Percentiles rank a stretch among this genome's conserved stretches.
phyloP scores from a whole-genome alignment of 371 early-diverging fungal species.

The Apophysomyces variabilis region DNA sequence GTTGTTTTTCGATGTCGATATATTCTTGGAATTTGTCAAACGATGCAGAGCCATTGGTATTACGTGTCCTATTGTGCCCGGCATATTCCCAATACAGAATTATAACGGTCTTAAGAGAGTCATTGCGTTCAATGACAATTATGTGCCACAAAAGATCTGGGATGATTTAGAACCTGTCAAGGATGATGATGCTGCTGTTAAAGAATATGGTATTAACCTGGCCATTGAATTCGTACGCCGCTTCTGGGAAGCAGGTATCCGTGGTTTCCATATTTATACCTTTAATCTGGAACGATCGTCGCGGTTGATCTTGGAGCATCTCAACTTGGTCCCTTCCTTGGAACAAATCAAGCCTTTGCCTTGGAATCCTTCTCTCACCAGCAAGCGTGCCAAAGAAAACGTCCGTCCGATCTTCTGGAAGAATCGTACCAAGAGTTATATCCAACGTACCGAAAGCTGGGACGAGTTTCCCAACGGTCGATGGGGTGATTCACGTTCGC shows the following conservation, averaged over 20 bases:
- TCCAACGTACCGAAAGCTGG: slow-evolving; percentile 93
- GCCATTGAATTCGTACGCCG: slow-evolving; percentile 79
- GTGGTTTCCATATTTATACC: slow-evolving; percentile 85
- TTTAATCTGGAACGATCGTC: slow-evolving; percentile 91
- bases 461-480: slow-evolving; percentile 99
- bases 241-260: slow-evolving; percentile 71
- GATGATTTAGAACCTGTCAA: slow-evolving; percentile 92
- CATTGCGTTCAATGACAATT: slow-evolving; percentile 84
- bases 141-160: slow-evolving; percentile 82
- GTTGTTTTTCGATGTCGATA: slow-evolving; percentile 90
- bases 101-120: slow-evolving; percentile 85
- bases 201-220: slow-evolving; percentile 90
- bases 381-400: slow-evolving; percentile 89
- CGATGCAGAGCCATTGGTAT: slow-evolving; percentile 80
- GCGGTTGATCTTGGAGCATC: slow-evolving; percentile 82
- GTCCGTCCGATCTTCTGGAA: slow-evolving; percentile 98
- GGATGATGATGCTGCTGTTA: slow-evolving; percentile 95
- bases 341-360: slow-evolving; percentile 89
- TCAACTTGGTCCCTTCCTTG: slow-evolving; percentile 75
- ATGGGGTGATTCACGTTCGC: slow-evolving; percentile 96
- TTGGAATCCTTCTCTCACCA: slow-evolving; percentile 84
- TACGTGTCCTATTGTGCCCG: slow-evolving; percentile 89
- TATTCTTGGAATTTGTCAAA: slow-evolving; percentile 81
- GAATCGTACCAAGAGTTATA: slow-evolving; percentile 91
- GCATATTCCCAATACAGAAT: slow-evolving; percentile 94